These are phyloP conservation scores for Chrysosphaeria jannelii DNA, from an alignment of 2,329 filamentous ascomycete species.

Conservation along the genomic window DNA sequence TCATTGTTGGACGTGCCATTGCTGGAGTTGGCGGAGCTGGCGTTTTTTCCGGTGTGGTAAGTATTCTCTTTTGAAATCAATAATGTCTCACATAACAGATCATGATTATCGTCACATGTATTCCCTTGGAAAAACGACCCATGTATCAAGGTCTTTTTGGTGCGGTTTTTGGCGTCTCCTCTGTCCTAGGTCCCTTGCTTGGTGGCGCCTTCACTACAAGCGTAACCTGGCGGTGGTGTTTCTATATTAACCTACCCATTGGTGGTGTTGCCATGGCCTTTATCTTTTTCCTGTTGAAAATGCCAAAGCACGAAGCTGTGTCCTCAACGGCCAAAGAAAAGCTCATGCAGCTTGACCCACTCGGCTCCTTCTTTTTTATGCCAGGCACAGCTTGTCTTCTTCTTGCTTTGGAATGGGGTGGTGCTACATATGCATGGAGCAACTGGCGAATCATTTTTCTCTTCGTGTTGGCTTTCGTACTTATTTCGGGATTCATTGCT, in stretches of 20 bases:
- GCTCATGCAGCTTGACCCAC: conserved; percentile 1
- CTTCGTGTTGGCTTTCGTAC: conserved; percentile 9
- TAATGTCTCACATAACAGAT: no score
- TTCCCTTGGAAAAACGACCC: not conserved
- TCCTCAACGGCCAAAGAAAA: no score
- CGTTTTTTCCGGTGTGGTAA: conserved; percentile 11
- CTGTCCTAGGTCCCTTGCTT: conserved; percentile 6
- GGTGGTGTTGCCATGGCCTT: conserved; percentile 1
- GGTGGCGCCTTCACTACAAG: conserved; percentile 6
- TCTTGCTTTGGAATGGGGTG: conserved; percentile 18
- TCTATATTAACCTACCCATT: conserved; percentile 10
- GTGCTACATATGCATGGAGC: conserved; percentile 11
- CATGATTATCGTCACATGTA: no score
- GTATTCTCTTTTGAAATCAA: no score
- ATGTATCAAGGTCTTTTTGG: not conserved
- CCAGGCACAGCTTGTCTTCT: conserved; percentile 13
- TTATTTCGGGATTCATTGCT: conserved; percentile 8
- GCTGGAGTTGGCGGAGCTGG: conserved; percentile 11
- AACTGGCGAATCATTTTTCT: conserved; percentile 11
- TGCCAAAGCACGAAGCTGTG: not conserved
- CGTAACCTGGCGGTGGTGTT: conserved; percentile 11
- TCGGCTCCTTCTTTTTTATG: conserved; percentile 3
- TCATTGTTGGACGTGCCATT: conserved; percentile 13
- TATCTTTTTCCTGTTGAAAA: not conserved
- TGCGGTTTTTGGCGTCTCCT: conserved; percentile 6